A percentile compares a stretch with the other conserved stretches of the same genome.
phyloP scores from a whole-genome alignment of 208 protist species.

The Trypanosoma congolense region DNA sequence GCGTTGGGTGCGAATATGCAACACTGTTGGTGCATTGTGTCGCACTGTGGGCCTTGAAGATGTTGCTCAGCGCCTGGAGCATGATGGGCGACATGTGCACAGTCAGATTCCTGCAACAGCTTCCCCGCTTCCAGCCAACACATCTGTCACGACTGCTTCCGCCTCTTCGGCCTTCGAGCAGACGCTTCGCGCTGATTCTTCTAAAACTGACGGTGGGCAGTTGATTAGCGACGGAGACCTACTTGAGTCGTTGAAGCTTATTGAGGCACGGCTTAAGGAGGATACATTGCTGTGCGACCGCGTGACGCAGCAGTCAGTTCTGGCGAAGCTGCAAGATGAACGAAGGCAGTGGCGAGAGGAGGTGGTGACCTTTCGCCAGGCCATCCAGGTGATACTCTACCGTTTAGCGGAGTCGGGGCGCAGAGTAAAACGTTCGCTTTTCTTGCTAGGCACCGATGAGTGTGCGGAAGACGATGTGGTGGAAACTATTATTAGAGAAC shows the following conservation, averaged over 20 bases:
- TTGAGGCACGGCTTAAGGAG: constrained; percentile 33
- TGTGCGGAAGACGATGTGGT: constrained; percentile 61
- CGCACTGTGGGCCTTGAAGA: constrained; percentile 23
- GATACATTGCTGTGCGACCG: constrained; percentile 25
- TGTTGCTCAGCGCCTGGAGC: constrained; percentile 11
- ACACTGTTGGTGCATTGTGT: constrained; percentile 15
- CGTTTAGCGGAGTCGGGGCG: constrained; percentile 56
- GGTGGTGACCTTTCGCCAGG: constrained; percentile 45
- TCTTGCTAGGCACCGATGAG: constrained; percentile 74
- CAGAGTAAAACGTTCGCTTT: constrained; percentile 60
- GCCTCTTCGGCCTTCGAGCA: constrained; percentile 8
- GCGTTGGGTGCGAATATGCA: constrained; percentile 28
- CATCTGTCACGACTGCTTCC: neutral
- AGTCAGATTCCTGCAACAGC: neutral
- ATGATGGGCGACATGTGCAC: neutral
- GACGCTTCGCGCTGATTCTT: constrained; percentile 13
- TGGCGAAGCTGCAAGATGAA: constrained; percentile 30
- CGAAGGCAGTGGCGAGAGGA: constrained; percentile 41
- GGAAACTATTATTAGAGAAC: constrained; percentile 37
- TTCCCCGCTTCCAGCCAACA: neutral
- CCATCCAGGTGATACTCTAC: constrained; percentile 47
- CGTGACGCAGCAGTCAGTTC: constrained; percentile 26
- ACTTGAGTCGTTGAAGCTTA: constrained; percentile 40
- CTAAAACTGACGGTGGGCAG: constrained; percentile 3
- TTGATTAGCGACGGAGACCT: constrained; percentile 49